These are phyloP conservation scores for Colletotrichum cereale DNA, from an alignment of 2,329 filamentous ascomycete species.

Conservation along the genomic window DNA sequence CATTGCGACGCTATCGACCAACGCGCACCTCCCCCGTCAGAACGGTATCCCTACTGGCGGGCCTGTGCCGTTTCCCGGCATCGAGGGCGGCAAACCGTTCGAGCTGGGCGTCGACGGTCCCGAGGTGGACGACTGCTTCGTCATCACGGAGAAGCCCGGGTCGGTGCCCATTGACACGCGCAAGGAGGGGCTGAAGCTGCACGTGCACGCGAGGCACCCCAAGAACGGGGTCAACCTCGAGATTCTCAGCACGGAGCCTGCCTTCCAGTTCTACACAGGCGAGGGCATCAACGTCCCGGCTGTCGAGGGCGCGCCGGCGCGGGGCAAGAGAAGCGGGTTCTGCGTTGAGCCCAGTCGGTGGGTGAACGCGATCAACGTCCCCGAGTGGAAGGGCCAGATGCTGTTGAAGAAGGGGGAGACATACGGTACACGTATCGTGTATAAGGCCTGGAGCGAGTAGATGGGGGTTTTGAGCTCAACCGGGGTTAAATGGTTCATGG, in stretches of 20 bases:
- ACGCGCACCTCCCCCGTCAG: constrained; percentile 80
- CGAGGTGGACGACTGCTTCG: constrained; percentile 91
- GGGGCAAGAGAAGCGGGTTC: constrained; percentile 80
- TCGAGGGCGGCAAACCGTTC: constrained; percentile 77
- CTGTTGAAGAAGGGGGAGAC: constrained; percentile 86
- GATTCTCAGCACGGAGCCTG: constrained; percentile 90
- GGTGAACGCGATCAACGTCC: constrained; percentile 87
- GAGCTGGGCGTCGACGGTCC: constrained; percentile 78
- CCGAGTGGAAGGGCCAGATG: constrained; percentile 83
- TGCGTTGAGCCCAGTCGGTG: constrained; percentile 94
- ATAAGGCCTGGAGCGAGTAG: constrained; percentile 84
- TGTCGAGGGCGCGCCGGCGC: constrained; percentile 71
- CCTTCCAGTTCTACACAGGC: constrained; percentile 97
- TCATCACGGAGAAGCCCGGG: constrained; percentile 74
- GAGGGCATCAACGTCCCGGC: constrained; percentile 84
- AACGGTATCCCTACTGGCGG: constrained; percentile 79
- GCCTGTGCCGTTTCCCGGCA: constrained; percentile 73
- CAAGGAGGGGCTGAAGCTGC: constrained; percentile 69
- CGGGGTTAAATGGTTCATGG: not conserved
- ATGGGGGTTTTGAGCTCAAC: not conserved
- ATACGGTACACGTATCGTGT: constrained; percentile 86
- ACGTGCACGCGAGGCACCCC: constrained; percentile 81
- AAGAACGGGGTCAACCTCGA: constrained; percentile 83
- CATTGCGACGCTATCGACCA: constrained; percentile 74
- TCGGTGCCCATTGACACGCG: constrained; percentile 76